These are phyloP conservation scores for Yamadazyma tumulicola DNA, from an alignment of 805 yeast species.

Conservation along the genomic window DNA sequence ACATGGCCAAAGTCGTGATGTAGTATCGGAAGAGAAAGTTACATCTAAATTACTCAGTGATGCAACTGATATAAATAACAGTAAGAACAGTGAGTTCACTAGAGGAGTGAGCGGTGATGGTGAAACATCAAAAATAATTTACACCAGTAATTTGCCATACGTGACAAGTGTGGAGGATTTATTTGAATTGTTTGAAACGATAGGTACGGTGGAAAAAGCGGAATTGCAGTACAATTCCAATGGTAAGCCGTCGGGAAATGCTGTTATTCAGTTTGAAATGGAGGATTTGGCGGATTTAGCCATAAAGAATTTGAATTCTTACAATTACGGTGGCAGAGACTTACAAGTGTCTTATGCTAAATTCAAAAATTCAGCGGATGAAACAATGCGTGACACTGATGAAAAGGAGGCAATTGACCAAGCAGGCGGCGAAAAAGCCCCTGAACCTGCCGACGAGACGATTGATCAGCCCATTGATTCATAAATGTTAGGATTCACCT, in stretches of 20 bases:
- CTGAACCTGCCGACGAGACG: neutral
- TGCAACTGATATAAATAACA: slow-evolving; percentile 6
- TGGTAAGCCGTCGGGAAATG: slow-evolving; percentile 77
- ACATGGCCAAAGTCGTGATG: slow-evolving; percentile 7
- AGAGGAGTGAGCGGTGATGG: slow-evolving; percentile 63
- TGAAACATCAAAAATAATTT: slow-evolving; percentile 47
- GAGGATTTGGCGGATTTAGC: slow-evolving; percentile 71
- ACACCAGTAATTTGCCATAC: slow-evolving; percentile 78
- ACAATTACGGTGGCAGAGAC: slow-evolving; percentile 80
- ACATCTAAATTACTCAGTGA: slow-evolving; percentile 8
- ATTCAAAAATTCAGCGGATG: too few species aligned
- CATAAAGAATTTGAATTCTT: slow-evolving; percentile 68
- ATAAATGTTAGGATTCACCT: too few species aligned
- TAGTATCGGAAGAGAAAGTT: slow-evolving; percentile 8
- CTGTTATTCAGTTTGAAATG: slow-evolving; percentile 75
- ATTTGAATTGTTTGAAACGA: slow-evolving; percentile 78
- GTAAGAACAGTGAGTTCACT: slow-evolving; percentile 55
- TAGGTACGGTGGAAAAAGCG: slow-evolving; percentile 72
- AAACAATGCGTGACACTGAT: too few species aligned
- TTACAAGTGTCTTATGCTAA: slow-evolving; percentile 67
- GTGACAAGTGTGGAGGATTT: slow-evolving; percentile 85
- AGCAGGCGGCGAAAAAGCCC: too few species aligned
- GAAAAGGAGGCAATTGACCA: too few species aligned
- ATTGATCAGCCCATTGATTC: neutral
- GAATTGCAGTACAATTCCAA: slow-evolving; percentile 54